Conservation (phyloP, 805 yeast genomes). For the Teunomyces atbi region DNA sequence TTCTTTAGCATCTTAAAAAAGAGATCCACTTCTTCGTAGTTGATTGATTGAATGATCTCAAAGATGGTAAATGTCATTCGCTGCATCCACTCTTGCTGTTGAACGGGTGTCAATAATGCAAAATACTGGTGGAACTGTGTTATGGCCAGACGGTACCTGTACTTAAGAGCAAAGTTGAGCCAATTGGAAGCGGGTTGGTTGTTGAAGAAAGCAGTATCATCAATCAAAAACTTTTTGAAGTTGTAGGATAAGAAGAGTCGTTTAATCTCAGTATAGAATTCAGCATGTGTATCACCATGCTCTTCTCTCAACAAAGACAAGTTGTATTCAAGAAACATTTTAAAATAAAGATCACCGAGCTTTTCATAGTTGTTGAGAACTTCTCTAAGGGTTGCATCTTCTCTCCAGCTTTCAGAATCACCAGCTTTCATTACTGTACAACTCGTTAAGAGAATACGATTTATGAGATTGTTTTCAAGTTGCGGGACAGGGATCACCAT, state of each 20-base stretch:
- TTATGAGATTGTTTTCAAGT: background rate
- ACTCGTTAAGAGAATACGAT: background rate
- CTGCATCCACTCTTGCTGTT: slow-evolving; percentile 11
- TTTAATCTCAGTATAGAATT: background rate
- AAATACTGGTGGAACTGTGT: slow-evolving; percentile 20
- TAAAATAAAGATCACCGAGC: slow-evolving; percentile 7
- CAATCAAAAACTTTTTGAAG: slow-evolving; percentile 9
- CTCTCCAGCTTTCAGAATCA: background rate
- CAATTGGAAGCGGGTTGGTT: slow-evolving; percentile 4
- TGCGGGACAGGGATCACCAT: slow-evolving; percentile 1
- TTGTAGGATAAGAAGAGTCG: slow-evolving; percentile 9
- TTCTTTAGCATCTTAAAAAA: slow-evolving; percentile 6
- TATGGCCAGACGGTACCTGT: slow-evolving; percentile 4
- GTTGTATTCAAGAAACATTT: background rate
- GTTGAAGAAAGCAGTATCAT: slow-evolving; percentile 8
- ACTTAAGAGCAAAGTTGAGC: background rate
- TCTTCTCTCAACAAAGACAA: background rate
- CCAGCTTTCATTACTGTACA: background rate
- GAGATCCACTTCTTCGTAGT: slow-evolving; percentile 10
- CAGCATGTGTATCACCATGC: background rate
- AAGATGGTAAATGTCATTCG: slow-evolving; percentile 8
- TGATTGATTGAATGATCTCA: slow-evolving; percentile 12
- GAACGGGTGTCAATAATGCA: slow-evolving; percentile 9
- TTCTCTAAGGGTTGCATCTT: slow-evolving; percentile 3
- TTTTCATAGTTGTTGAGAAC: slow-evolving; percentile 1